phyloP scores from a whole-genome alignment of 1,284 basidiomycete genomes.

The Apiotrichum brassicae region DNA sequence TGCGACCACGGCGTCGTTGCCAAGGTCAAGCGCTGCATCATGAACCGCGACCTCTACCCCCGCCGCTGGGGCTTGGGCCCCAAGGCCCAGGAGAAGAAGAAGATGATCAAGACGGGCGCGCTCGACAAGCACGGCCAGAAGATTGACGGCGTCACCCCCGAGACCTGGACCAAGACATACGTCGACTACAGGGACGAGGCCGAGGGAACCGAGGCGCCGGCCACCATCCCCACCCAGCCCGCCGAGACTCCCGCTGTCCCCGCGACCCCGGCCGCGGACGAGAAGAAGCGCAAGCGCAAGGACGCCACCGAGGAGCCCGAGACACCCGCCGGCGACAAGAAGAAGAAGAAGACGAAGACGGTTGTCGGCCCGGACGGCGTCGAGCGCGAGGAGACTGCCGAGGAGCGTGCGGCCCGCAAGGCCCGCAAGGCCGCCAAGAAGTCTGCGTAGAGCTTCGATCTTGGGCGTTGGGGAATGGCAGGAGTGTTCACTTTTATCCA shows the following conservation, averaged over 20 bases:
- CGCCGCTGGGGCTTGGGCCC: conserved; percentile 97
- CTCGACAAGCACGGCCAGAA: conserved; percentile 94
- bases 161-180: conserved; percentile 86
- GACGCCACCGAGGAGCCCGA: conserved; percentile 47
- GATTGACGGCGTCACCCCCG: conserved; percentile 82
- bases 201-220: conserved; percentile 33
- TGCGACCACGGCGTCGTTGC: conserved; percentile 99
- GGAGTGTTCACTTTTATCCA: background rate
- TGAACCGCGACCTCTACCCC: conserved; percentile 98
- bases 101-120: conserved; percentile 91
- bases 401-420: conserved; percentile 43
- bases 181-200: conserved; percentile 69
- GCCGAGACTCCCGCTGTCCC: conserved; percentile 24
- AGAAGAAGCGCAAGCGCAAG: conserved; percentile 52
- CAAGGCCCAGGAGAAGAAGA: conserved; percentile 95
- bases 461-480: background rate
- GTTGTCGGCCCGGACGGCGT: conserved; percentile 46
- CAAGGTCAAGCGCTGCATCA: conserved; percentile 98
- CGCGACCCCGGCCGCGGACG: conserved; percentile 46
- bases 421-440: conserved; percentile 45
- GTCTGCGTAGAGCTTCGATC: too few relatives aligned
- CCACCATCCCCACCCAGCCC: conserved; percentile 36
- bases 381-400: conserved; percentile 48
- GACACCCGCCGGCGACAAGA: conserved; percentile 49
- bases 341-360: conserved; percentile 57